These are phyloP conservation scores for Rhynchospora pubera DNA, from an alignment of 176 grass and related monocot genomes.

Conservation along the genomic window DNA sequence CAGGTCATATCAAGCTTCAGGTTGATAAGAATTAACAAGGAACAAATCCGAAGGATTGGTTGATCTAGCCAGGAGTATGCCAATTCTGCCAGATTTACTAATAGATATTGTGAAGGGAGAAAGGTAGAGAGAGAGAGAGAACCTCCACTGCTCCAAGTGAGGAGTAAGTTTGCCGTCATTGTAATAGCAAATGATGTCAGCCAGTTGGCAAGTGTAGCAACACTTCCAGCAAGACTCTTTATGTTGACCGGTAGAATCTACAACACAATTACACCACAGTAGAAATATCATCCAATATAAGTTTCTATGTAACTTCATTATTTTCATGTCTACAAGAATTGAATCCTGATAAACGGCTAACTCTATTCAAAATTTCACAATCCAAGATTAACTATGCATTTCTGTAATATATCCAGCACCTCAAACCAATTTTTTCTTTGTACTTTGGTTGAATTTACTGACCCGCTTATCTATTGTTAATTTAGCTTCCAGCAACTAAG, in stretches of 20 bases:
- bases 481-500: not conserved
- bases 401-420: not conserved
- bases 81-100: not conserved
- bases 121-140: not conserved
- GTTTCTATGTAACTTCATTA: not conserved
- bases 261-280: not conserved
- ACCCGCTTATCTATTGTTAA: not conserved
- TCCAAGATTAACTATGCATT: slow-evolving; percentile 1
- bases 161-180: slow-evolving; percentile 84
- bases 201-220: slow-evolving; percentile 85
- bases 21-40: not conserved
- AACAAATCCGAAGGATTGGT: not conserved
- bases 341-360: not conserved
- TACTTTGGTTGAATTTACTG: not conserved
- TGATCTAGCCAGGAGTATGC: not conserved
- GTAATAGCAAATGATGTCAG: slow-evolving; percentile 70
- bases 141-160: slow-evolving; percentile 93
- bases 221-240: slow-evolving; percentile 84
- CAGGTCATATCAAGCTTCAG: not conserved
- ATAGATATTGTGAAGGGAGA: not conserved
- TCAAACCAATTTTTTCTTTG: not conserved
- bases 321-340: not conserved
- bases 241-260: slow-evolving; percentile 39
- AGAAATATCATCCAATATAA: not conserved
- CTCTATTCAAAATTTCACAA: not conserved